A percentile compares a stretch with the other conserved stretches of the same genome.
phyloP scores from a whole-genome alignment of 495 filamentous ascomycete genomes.

The Hypoxylon lienhwacheense region DNA sequence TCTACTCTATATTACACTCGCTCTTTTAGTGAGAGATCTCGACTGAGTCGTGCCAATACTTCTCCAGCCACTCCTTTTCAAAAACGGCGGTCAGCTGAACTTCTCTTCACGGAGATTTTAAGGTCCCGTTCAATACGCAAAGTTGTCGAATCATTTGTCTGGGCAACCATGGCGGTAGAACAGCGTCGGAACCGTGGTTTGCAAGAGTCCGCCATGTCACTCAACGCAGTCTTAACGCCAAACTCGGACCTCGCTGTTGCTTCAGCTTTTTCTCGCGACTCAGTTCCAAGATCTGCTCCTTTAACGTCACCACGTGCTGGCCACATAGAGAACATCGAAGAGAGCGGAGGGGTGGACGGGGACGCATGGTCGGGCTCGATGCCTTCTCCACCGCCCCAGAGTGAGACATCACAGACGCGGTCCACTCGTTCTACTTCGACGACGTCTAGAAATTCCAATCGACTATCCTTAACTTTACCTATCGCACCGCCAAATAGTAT shows the following conservation, averaged over 20 bases:
- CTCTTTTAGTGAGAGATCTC: conserved; percentile 26
- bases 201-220: conserved; percentile 34
- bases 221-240: conserved; percentile 40
- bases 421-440: conserved; percentile 58
- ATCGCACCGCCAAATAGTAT: conserved; percentile 53
- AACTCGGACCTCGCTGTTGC: conserved; percentile 21
- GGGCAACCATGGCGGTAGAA: conserved; percentile 33
- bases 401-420: conserved; percentile 46
- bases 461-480: conserved; percentile 79
- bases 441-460: conserved; percentile 66
- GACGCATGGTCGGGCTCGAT: conserved; percentile 29
- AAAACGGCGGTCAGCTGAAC: conserved; percentile 22
- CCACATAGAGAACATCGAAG: conserved; percentile 23
- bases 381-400: conserved; percentile 30
- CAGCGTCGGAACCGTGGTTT: conserved; percentile 27
- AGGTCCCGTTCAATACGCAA: conserved; percentile 26
- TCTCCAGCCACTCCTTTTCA: conserved; percentile 36
- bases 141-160: conserved; percentile 17
- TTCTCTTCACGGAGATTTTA: conserved; percentile 13
- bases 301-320: conserved; percentile 17
- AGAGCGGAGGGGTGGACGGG: conserved; percentile 24
- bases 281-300: conserved; percentile 15
- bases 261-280: conserved; percentile 8
- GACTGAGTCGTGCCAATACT: conserved; percentile 26
- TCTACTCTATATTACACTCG: conserved; percentile 32